phyloP scores from a whole-genome alignment of 75 land plant genomes.

The Cupressus sempervirens region DNA sequence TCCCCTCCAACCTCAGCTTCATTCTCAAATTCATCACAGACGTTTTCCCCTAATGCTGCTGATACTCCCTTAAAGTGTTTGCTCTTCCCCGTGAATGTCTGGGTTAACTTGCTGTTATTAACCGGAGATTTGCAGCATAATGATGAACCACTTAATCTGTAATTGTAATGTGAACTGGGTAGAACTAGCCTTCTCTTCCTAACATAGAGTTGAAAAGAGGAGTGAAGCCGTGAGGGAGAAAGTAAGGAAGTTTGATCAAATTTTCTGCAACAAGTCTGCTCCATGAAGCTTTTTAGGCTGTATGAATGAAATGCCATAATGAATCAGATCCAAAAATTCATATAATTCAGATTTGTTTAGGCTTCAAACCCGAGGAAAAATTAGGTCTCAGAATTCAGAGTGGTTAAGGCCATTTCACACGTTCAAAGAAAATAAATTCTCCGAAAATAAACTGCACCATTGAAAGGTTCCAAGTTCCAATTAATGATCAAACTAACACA shows the following conservation, averaged over 20 bases:
- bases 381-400: neutral
- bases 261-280: slow-evolving; percentile 1
- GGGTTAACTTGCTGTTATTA: neutral
- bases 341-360: neutral
- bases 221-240: neutral
- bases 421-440: neutral
- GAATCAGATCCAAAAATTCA: neutral
- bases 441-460: neutral
- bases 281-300: neutral
- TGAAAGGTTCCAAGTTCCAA: neutral
- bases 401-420: neutral
- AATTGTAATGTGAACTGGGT: neutral
- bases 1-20: slow-evolving; percentile 1
- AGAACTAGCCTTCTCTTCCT: neutral
- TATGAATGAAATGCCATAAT: neutral
- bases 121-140: neutral
- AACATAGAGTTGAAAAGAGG: neutral
- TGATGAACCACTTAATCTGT: neutral
- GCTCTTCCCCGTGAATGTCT: slow-evolving; percentile 2
- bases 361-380: neutral
- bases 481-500: neutral
- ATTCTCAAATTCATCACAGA: neutral
- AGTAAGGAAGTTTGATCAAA: neutral
- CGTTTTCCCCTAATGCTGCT: neutral
- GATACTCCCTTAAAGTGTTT: neutral